Conservation (phyloP, 2,329 filamentous ascomycete species). For the Aspergillus felis region DNA sequence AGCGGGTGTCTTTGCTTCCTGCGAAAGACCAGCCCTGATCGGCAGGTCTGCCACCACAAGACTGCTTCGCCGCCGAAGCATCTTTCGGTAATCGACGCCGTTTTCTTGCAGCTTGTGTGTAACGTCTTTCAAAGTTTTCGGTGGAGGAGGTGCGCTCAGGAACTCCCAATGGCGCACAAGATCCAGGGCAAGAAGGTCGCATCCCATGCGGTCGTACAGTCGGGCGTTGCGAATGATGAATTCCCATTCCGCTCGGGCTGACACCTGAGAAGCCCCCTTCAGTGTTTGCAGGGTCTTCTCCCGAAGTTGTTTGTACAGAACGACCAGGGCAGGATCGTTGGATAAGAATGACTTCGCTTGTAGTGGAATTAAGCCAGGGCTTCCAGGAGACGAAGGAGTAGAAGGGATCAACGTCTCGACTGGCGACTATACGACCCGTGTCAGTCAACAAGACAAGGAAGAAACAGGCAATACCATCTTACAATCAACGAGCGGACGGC, state of each 20-base stretch:
- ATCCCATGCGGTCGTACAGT: constrained; percentile 87
- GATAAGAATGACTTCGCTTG: constrained; percentile 76
- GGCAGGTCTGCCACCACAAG: constrained; percentile 71
- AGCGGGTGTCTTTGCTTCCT: constrained; percentile 35
- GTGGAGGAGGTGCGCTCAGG: constrained; percentile 19
- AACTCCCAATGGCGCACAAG: constrained; percentile 58
- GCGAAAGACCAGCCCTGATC: constrained; percentile 38
- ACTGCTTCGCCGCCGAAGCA: constrained; percentile 69
- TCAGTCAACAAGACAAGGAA: constrained; percentile 12
- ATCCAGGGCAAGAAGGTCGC: constrained; percentile 82
- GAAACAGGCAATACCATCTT: constrained; percentile 32
- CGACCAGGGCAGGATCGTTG: constrained; percentile 83
- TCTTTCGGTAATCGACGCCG: constrained; percentile 58
- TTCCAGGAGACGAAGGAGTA: constrained; percentile 52
- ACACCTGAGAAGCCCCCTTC: constrained; percentile 76
- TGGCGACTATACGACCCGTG: constrained; percentile 57
- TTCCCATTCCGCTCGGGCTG: constrained; percentile 75
- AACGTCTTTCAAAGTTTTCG: constrained; percentile 36
- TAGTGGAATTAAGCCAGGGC: constrained; percentile 55
- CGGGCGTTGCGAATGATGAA: constrained; percentile 83
- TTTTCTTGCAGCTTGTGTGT: constrained; percentile 24
- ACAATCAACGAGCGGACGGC: constrained; percentile 80
- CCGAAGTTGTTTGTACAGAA: constrained; percentile 81
- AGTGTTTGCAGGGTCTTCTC: constrained; percentile 78
- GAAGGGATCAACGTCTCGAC: constrained; percentile 63